Evolutionary conservation across 139 green algal genomes (phyloP).

Genomic region (Protoeuglena noctilucae): DNA sequence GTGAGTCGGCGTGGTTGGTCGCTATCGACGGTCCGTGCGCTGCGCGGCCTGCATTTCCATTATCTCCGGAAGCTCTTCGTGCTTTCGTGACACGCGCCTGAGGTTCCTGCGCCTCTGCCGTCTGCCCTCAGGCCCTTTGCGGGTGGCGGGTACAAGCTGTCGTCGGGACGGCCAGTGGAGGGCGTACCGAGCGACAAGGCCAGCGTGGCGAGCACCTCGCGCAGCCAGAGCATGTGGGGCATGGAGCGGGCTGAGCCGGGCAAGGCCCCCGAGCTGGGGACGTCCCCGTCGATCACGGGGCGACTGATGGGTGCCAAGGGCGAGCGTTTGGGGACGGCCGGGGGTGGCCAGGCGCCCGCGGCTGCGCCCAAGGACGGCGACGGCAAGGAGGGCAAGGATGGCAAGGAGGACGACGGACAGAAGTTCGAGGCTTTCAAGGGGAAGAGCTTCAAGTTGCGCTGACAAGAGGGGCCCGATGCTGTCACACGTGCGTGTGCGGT

Average conservation of each 20-base stretch:
- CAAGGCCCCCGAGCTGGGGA: too few species aligned
- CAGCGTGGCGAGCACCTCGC: not conserved
- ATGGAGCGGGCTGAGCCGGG: not conserved
- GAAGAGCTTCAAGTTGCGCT: not conserved
- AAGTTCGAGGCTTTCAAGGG: not conserved
- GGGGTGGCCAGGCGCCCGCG: not conserved
- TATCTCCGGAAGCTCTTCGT: not conserved
- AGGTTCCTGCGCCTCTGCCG: not conserved
- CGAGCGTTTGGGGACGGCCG: not conserved
- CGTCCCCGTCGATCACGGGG: too few species aligned
- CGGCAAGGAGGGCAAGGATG: too few species aligned
- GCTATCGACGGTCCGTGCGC: too few species aligned
- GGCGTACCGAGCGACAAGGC: not conserved
- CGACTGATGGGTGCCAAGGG: not conserved
- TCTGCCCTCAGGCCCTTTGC: not conserved
- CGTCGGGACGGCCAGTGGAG: not conserved
- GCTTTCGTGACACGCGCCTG: too few species aligned
- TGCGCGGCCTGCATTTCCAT: too few species aligned
- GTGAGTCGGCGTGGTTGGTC: too few species aligned
- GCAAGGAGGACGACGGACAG: not conserved
- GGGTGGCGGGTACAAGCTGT: not conserved
- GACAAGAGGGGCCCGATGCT: too few species aligned
- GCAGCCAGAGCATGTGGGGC: not conserved
- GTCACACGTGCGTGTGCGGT: too few species aligned
- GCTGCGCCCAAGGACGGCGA: too few species aligned